Percentiles rank a stretch among this genome's conserved stretches.
phyloP scores from a whole-genome alignment of 352 stramenopile genomes.

The Phytopythium delawarense region DNA sequence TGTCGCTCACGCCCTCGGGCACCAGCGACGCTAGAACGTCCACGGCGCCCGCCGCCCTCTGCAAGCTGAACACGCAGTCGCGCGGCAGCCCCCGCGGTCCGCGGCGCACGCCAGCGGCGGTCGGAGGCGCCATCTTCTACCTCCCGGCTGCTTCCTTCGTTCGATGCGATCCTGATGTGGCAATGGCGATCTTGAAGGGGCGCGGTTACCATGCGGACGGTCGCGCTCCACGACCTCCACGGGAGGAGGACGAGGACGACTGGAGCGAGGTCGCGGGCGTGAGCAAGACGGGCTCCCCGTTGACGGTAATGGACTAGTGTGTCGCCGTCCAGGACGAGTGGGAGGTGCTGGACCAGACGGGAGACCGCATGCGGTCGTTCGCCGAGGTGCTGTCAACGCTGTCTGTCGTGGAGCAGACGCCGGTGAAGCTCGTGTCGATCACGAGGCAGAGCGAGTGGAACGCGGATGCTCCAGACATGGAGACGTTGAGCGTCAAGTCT shows the following conservation, averaged over 20 bases:
- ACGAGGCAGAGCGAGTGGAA: slow-evolving; percentile 13
- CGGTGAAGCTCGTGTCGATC: slow-evolving; percentile 14
- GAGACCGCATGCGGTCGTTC: slow-evolving; percentile 46
- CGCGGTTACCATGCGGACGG: too few relatives aligned
- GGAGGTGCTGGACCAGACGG: slow-evolving; percentile 59
- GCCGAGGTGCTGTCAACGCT: slow-evolving; percentile 43
- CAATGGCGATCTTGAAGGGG: slow-evolving; percentile 2
- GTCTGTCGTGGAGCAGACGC: slow-evolving; percentile 16
- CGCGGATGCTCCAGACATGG: slow-evolving; percentile 17
- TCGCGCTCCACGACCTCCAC: slow-evolving; percentile 43
- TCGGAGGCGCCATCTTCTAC: not conserved
- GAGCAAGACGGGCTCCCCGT: slow-evolving; percentile 12
- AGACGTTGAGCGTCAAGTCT: slow-evolving; percentile 45
- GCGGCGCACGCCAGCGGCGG: not conserved
- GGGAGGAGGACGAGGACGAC: slow-evolving; percentile 38
- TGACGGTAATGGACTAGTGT: slow-evolving; percentile 34
- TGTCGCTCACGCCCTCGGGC: slow-evolving; percentile 56
- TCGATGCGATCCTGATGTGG: not conserved
- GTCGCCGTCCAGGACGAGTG: slow-evolving; percentile 68
- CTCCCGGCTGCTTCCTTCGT: not conserved
- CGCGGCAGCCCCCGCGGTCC: slow-evolving; percentile 20
- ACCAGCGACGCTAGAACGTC: slow-evolving; percentile 49
- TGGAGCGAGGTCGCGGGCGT: slow-evolving; percentile 50
- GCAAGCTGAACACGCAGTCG: slow-evolving; percentile 60
- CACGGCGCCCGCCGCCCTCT: slow-evolving; percentile 42